Evolutionary conservation across 2,329 filamentous ascomycete genomes (phyloP).

Genomic region (Metarhizium sp.): DNA sequence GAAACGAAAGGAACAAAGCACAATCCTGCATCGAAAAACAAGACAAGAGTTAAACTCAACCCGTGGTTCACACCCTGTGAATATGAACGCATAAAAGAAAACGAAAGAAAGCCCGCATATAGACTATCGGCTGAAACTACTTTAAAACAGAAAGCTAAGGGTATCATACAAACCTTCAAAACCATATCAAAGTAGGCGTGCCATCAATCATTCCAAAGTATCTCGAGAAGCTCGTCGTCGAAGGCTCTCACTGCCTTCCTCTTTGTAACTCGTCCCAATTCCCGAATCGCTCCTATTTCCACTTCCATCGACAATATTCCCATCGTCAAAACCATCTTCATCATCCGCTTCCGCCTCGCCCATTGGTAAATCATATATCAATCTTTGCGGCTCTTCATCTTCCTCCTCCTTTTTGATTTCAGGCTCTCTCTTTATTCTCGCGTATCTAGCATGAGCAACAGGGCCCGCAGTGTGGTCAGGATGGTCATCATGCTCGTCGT

Average conservation of each 20-base stretch:
- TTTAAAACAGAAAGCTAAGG: neutral
- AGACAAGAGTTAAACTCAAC: no score
- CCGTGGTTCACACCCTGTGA: no score
- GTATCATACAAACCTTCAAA: conserved; percentile 1
- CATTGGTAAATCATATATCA: conserved; percentile 24
- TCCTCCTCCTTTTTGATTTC: conserved; percentile 25
- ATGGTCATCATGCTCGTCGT: conserved; percentile 18
- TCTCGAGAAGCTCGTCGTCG: conserved; percentile 22
- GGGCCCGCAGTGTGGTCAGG: conserved; percentile 36
- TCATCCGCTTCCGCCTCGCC: conserved; percentile 36
- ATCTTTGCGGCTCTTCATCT: conserved; percentile 12
- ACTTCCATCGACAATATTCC: conserved; percentile 14
- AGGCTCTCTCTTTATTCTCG: conserved; percentile 30
- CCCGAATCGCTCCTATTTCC: conserved; percentile 33
- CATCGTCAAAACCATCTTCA: conserved; percentile 31
- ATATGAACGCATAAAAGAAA: no score
- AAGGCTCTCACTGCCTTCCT: conserved; percentile 22
- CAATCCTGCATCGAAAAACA: no score
- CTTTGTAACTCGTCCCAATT: conserved; percentile 44
- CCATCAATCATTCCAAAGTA: conserved; percentile 8
- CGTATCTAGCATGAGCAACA: conserved; percentile 31
- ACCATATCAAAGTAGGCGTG: neutral
- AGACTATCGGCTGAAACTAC: neutral
- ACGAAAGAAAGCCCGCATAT: no score
- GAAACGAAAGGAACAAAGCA: no score